Base-by-base conservation (phyloP, 805 yeast species). In the Kodamaea kakaduensis region DNA sequence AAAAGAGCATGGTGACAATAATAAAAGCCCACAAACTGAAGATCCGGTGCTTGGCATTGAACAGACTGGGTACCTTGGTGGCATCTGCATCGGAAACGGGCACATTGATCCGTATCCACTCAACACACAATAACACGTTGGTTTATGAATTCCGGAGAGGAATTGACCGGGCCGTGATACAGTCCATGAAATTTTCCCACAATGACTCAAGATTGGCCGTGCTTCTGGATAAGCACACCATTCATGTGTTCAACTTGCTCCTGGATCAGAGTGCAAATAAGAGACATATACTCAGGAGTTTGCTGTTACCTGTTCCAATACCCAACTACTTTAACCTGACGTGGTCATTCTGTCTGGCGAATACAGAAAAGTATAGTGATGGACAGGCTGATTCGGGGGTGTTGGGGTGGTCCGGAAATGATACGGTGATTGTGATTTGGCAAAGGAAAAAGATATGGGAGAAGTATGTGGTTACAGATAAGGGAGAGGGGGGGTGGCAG, bases 141-240 rank as follows among this genome's bases (percentile, higher is more conserved):
- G 50, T 86, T n/a, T 81, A 73, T 51, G 96, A 87, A 54, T 89
- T 89, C 50, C 69, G 97, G 47, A 69, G 98, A 33, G 98, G 98
- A 0, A 55, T 89, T 14, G 97, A 93, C 56, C 72, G 80, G 34
- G 97, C 96, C 1, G 67, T 71, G 12, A 75, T 93, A 6, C 84
- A 83, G 25, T 81, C 93, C 6, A 80, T 93, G 81, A 78, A 78
- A 36, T 88, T 90, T 54, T 81, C 90, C 4, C 88, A 84, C 6
- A 72, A 78, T 45, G 89, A 87, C 31, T 58, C 77, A 8, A 75
- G 78, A 48, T 65, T 93, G 32, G 96, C 97, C 0, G 88, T 87
- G 5, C 64, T 93, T 16, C 82, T 95, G 10, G 96, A 87, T 59
- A 93, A 90, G 53, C 81, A 78, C 46, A 93, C 98, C 0, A 61